These are phyloP conservation scores for Capronia epimyces DNA, from an alignment of 2,329 filamentous ascomycete genomes.

Conservation along the genomic window DNA sequence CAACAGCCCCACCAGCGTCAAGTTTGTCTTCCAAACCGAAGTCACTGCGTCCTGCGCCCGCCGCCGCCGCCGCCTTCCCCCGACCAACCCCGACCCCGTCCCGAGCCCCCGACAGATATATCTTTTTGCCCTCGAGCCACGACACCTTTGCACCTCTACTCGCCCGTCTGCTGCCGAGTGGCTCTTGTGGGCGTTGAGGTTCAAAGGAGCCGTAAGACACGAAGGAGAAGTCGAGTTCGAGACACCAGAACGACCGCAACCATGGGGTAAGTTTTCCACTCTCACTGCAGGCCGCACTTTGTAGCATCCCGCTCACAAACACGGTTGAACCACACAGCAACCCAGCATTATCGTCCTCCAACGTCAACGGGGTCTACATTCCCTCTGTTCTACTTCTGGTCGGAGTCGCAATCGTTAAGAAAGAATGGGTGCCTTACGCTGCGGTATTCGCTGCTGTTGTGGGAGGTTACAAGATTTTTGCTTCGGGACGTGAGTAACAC, in stretches of 20 bases:
- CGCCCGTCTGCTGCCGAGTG: background rate
- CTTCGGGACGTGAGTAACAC: conserved; percentile 49
- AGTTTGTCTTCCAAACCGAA: too few species aligned
- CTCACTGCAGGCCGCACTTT: too few species aligned
- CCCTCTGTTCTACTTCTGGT: conserved; percentile 73
- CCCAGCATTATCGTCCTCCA: conserved; percentile 42
- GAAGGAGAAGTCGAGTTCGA: background rate
- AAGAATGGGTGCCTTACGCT: conserved; percentile 68
- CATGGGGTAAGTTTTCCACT: conserved; percentile 10
- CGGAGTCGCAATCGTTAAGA: conserved; percentile 71
- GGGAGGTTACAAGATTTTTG: conserved; percentile 65
- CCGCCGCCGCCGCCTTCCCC: too few species aligned
- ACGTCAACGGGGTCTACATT: conserved; percentile 75
- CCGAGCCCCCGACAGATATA: background rate
- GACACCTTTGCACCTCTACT: background rate
- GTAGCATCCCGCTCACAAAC: conserved; percentile 5
- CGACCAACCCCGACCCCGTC: background rate
- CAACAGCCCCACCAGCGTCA: too few species aligned
- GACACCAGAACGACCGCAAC: background rate
- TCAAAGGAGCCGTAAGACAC: background rate
- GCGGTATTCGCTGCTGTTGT: conserved; percentile 60
- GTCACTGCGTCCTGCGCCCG: too few species aligned
- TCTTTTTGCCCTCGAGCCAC: background rate
- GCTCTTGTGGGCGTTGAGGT: background rate
- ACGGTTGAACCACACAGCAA: too few species aligned